These are phyloP conservation scores for Pseudonitzschia multiseries DNA, from an alignment of 108 stramenopile species.

Conservation along the genomic window DNA sequence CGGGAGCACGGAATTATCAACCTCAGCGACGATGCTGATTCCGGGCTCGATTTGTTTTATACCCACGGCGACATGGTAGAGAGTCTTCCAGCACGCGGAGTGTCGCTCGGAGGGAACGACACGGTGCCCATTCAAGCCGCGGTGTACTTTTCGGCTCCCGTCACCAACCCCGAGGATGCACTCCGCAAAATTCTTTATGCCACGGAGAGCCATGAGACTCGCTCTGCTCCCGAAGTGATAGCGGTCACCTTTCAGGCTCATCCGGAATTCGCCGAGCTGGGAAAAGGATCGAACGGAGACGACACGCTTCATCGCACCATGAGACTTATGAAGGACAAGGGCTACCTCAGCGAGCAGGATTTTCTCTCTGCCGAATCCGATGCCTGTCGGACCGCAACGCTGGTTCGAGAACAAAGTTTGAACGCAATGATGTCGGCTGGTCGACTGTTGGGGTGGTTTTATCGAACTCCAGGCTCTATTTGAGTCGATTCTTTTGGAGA, in stretches of 20 bases:
- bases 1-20: not conserved
- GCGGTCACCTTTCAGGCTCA: conserved; percentile 82
- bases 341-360: conserved; percentile 27
- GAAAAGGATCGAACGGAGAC: conserved; percentile 21
- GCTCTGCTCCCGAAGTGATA: conserved; percentile 17
- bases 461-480: not conserved
- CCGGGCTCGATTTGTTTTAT: conserved; percentile 47
- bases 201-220: conserved; percentile 22
- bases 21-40: not conserved
- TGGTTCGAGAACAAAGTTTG: conserved; percentile 47
- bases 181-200: not conserved
- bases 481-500: not conserved
- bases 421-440: conserved; percentile 45
- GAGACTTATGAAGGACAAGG: conserved; percentile 39
- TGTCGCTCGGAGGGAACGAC: conserved; percentile 56
- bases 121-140: conserved; percentile 67
- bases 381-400: conserved; percentile 32
- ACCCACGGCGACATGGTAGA: conserved; percentile 85
- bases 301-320: conserved; percentile 41
- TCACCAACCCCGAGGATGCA: not conserved
- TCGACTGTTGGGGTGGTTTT: conserved; percentile 61
- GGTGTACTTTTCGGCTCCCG: conserved; percentile 52
- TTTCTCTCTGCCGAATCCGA: conserved; percentile 33
- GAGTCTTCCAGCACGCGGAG: conserved; percentile 53
- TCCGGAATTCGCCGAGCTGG: conserved; percentile 59